A percentile compares a stretch with the other conserved stretches of the same genome.
These are phyloP conservation scores for Myotisia sp. DNA, from an alignment of 2,329 filamentous ascomycete genomes.

Conservation along the genomic window DNA sequence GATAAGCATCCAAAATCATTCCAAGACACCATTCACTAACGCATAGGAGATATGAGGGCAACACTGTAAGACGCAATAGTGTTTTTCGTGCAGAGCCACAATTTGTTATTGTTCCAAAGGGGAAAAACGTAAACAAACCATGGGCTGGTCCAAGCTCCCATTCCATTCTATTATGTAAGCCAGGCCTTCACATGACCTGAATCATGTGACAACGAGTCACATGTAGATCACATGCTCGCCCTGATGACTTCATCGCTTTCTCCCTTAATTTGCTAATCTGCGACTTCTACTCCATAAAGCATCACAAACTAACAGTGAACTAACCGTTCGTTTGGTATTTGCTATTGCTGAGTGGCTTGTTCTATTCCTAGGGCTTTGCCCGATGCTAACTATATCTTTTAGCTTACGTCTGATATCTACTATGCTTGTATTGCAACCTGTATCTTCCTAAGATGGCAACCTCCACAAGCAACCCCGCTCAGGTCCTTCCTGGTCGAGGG, in stretches of 20 bases:
- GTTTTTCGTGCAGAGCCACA: not conserved
- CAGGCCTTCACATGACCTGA: not conserved
- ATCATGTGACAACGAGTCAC: too few relatives aligned
- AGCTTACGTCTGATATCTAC: too few relatives aligned
- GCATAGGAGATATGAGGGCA: too few relatives aligned
- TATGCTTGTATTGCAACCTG: not conserved
- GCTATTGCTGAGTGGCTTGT: too few relatives aligned
- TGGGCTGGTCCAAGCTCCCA: not conserved
- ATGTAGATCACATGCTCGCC: conserved; percentile 3
- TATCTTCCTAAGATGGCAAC: conserved; percentile 21
- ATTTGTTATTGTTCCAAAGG: conserved; percentile 7
- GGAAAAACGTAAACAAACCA: conserved; percentile 13
- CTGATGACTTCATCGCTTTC: conserved; percentile 3
- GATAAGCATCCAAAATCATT: too few relatives aligned
- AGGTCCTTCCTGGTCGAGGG: conserved; percentile 52
- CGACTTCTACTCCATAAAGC: too few relatives aligned
- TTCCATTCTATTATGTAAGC: not conserved
- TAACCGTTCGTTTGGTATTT: too few relatives aligned
- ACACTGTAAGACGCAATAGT: too few relatives aligned
- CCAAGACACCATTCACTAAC: too few relatives aligned
- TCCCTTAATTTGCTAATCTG: not conserved
- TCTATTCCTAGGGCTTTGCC: too few relatives aligned
- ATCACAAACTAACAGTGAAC: too few relatives aligned
- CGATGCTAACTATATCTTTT: too few relatives aligned
- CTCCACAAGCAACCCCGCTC: conserved; percentile 31